These are phyloP conservation scores for Ophiocordyceps camponoti-saundersi DNA, from an alignment of 2,329 filamentous ascomycete genomes.

Conservation along the genomic window DNA sequence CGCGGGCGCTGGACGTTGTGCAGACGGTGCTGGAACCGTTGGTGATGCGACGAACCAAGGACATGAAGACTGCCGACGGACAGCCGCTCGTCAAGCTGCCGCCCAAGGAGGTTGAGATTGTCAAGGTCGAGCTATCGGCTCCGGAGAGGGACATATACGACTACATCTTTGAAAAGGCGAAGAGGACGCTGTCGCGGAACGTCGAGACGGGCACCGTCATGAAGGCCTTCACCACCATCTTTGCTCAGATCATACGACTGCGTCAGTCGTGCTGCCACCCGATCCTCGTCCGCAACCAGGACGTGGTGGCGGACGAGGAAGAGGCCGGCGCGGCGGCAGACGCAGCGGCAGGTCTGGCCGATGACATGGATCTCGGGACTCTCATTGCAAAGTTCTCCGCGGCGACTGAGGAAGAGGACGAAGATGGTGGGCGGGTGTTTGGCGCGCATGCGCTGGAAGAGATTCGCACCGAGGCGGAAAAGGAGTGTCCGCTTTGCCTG, in stretches of 20 bases:
- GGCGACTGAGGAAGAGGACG: slow-evolving; percentile 44
- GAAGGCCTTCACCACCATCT: slow-evolving; percentile 93
- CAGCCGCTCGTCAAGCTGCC: slow-evolving; percentile 61
- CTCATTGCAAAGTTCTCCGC: slow-evolving; percentile 74
- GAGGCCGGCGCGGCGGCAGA: slow-evolving; percentile 61
- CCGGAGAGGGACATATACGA: slow-evolving; percentile 85
- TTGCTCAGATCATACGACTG: slow-evolving; percentile 85
- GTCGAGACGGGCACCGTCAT: slow-evolving; percentile 82
- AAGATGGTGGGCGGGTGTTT: slow-evolving; percentile 34
- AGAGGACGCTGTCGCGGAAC: slow-evolving; percentile 69
- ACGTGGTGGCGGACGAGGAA: slow-evolving; percentile 73
- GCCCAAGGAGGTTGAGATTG: slow-evolving; percentile 64
- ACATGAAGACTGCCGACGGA: slow-evolving; percentile 91
- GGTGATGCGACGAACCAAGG: slow-evolving; percentile 89
- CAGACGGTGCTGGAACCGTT: slow-evolving; percentile 91
- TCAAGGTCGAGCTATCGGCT: slow-evolving; percentile 71
- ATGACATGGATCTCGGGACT: slow-evolving; percentile 88
- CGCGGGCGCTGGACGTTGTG: slow-evolving; percentile 86
- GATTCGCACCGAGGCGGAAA: slow-evolving; percentile 75
- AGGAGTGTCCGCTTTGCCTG: slow-evolving; percentile 86
- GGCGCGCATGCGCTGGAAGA: slow-evolving; percentile 77
- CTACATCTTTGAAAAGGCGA: slow-evolving; percentile 70
- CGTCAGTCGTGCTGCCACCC: slow-evolving; percentile 93
- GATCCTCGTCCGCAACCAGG: slow-evolving; percentile 69
- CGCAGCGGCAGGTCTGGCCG: slow-evolving; percentile 62